Base-by-base conservation (phyloP, 2,329 filamentous ascomycete species). In the Ambrosiella cleistominuta region DNA sequence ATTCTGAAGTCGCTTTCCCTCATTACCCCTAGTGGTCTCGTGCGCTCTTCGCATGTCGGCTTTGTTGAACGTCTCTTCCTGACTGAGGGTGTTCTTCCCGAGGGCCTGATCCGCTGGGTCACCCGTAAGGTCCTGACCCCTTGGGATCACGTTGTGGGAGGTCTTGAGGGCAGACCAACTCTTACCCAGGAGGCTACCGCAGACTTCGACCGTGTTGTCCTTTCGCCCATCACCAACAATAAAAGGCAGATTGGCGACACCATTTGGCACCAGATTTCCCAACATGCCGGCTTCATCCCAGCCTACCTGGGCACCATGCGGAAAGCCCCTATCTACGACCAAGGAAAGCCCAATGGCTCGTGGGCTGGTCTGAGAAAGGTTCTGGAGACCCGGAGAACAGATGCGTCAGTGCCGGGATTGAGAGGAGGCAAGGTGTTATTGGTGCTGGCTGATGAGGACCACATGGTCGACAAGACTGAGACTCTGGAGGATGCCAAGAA, bases 291-390 rank as follows among this genome's bases (percentile, higher is more conserved):
- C 0, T 90, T 88, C 64, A 72, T 88, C 4, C 72, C 74, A 1
- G 78, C 85, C 0, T 89, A 89, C 64, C 76, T 88, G 64, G 85
- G 80, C 59, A 81, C 78, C 37, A 83, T 91, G 63, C 75, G 81
- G 17, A 70, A 85, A 64, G 83, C 82, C 1, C 87, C 86, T 0
- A 80, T 90, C 19, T 79, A 83, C 61, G 75, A 76, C 11, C 77
- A 84, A 62, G 75, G 81, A 58, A 61, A 61, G 52, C 66, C 68
- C 38, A 72, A 74, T 8, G 72, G 72, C 42, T 73, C 79, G 47
- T 91, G 85, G 86, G 66, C 66, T 27, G 68, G 72, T 1, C 71
- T 89, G 38, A 75, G 77, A 0, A 65, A 68, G 12, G 67, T 75
- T 40, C 70, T 85, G 15, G 68, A 69, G 9, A 66, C 66, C 51